A percentile compares a stretch with the other conserved stretches of the same genome.
phyloP scores from a whole-genome alignment of 805 yeast species.

The Candida nanaspora region DNA sequence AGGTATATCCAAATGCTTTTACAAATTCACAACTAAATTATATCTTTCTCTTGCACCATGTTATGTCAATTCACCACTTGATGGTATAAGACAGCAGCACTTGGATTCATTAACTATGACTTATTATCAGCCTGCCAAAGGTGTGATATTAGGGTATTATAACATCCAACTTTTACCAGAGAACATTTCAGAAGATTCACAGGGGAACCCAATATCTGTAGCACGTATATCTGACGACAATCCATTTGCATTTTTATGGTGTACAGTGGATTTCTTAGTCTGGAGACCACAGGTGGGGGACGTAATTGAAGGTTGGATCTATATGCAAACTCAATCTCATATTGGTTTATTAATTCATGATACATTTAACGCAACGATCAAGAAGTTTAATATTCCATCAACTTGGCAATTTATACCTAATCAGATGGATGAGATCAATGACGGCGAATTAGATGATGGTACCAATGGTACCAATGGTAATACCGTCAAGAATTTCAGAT shows the following conservation, averaged over 20 bases:
- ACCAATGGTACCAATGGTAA: conserved; percentile 12
- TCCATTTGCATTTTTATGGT: conserved; percentile 88
- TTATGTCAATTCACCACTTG: conserved; percentile 57
- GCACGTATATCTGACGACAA: conserved; percentile 70
- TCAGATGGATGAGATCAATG: conserved; percentile 53
- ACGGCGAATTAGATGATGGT: conserved; percentile 15
- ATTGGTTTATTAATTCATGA: conserved; percentile 88
- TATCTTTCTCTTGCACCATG: conserved; percentile 88
- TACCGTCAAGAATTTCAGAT: conserved; percentile 30
- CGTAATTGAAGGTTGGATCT: conserved; percentile 74
- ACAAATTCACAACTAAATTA: conserved; percentile 48
- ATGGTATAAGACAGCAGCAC: conserved; percentile 83
- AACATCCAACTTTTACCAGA: conserved; percentile 50
- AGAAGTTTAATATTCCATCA: conserved; percentile 76
- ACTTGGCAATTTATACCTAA: conserved; percentile 81
- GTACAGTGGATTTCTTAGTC: conserved; percentile 69
- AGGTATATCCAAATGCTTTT: conserved; percentile 66
- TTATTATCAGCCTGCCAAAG: conserved; percentile 62
- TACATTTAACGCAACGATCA: conserved; percentile 90
- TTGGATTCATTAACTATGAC: conserved; percentile 86
- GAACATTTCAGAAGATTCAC: conserved; percentile 29
- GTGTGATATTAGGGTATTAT: conserved; percentile 78
- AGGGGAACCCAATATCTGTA: conserved; percentile 34
- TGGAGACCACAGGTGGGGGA: conserved; percentile 95
- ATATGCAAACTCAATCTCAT: conserved; percentile 92